phyloP scores from a whole-genome alignment of 2,329 filamentous ascomycete genomes.

The Nemania abortiva region DNA sequence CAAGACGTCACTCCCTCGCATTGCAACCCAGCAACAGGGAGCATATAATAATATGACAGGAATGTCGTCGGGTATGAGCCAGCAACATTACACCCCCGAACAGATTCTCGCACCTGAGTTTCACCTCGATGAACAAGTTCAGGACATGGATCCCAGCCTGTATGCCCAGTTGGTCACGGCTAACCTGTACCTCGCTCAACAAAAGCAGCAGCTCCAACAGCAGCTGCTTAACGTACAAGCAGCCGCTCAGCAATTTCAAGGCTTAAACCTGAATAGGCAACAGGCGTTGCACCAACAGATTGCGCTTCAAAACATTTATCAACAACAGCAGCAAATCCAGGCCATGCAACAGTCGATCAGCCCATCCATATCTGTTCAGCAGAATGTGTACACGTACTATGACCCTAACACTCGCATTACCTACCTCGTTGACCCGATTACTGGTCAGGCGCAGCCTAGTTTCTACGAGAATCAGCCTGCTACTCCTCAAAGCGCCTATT shows the following conservation, averaged over 20 bases:
- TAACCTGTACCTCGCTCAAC: constrained; percentile 91
- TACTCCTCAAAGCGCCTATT: constrained; percentile 50
- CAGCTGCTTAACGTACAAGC: constrained; percentile 87
- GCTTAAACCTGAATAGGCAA: constrained; percentile 73
- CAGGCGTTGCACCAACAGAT: constrained; percentile 53
- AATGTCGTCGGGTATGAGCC: constrained; percentile 51
- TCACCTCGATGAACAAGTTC: constrained; percentile 75
- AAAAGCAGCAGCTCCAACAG: constrained; percentile 95
- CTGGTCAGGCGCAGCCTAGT: constrained; percentile 56
- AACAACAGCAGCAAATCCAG: constrained; percentile 71
- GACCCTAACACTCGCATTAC: constrained; percentile 87
- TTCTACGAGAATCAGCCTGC: constrained; percentile 61
- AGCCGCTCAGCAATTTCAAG: constrained; percentile 85
- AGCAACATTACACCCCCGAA: constrained; percentile 80
- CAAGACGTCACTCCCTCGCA: constrained; percentile 67
- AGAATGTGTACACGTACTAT: constrained; percentile 84
- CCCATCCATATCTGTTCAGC: constrained; percentile 69
- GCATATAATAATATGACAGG: constrained; percentile 46
- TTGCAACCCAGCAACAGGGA: constrained; percentile 51
- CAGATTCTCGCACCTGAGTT: constrained; percentile 88
- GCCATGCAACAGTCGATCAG: constrained; percentile 73
- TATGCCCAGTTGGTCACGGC: constrained; percentile 92
- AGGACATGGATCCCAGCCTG: constrained; percentile 85
- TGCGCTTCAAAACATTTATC: constrained; percentile 65
- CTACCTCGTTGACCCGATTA: constrained; percentile 79